These are phyloP conservation scores for Forsythia suspensa DNA, from an alignment of 257 asterid genomes.

Conservation along the genomic window DNA sequence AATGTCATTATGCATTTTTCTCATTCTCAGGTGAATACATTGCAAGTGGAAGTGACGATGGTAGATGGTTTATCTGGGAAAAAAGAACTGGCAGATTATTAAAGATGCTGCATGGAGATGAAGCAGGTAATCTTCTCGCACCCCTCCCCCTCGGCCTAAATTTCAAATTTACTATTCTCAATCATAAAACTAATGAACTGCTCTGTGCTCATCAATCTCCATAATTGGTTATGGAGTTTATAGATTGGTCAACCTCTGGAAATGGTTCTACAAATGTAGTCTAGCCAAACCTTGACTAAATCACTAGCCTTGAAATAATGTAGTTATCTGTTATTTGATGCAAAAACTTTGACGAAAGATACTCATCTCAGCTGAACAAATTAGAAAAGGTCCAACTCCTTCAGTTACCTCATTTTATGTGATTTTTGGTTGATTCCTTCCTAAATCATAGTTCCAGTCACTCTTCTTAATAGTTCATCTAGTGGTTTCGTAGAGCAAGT, in stretches of 20 bases:
- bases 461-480: background rate
- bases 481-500: background rate
- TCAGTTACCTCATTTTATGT: background rate
- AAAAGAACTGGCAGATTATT: constrained; percentile 80
- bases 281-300: background rate
- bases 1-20: constrained; percentile 12
- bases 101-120: constrained; percentile 92
- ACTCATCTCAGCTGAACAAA: background rate
- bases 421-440: background rate
- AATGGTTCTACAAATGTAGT: constrained; percentile 5
- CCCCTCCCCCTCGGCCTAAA: background rate
- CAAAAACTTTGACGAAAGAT: background rate
- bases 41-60: constrained; percentile 99
- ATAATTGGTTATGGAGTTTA: background rate
- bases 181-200: background rate
- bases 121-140: constrained; percentile 54
- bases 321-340: background rate
- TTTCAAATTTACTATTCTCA: background rate
- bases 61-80: constrained; percentile 98
- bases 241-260: background rate
- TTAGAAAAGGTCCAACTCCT: background rate
- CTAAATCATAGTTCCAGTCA: background rate
- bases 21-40: constrained; percentile 76
- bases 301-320: background rate
- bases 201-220: background rate